Evolutionary conservation across 2,329 filamentous ascomycete genomes (phyloP).

Genomic region (Verticillium nubilum): DNA sequence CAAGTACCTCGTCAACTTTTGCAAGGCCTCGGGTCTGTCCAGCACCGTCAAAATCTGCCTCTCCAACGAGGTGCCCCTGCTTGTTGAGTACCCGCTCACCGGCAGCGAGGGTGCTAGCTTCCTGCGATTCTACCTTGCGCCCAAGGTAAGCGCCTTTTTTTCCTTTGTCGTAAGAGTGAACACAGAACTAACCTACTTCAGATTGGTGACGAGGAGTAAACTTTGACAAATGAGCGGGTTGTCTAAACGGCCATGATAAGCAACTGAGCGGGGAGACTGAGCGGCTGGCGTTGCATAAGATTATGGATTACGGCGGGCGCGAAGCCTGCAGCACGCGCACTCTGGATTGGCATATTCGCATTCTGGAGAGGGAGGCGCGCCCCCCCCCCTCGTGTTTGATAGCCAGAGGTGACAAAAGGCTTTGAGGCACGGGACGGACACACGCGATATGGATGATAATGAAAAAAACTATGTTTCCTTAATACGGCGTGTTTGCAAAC

Average conservation of each 20-base stretch:
- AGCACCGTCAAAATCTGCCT: constrained; percentile 83
- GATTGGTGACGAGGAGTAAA: constrained; percentile 35
- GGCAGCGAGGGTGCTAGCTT: constrained; percentile 63
- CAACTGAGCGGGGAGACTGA: not conserved
- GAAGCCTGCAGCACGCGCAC: not conserved
- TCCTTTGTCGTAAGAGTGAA: not conserved
- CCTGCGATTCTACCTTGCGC: constrained; percentile 94
- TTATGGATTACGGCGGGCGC: not conserved
- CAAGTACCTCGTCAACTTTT: constrained; percentile 99
- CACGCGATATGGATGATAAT: constrained; percentile 2
- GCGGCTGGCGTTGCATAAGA: not conserved
- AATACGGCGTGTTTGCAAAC: not conserved
- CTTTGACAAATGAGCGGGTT: constrained; percentile 1
- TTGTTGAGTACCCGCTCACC: constrained; percentile 83
- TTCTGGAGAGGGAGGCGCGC: not conserved
- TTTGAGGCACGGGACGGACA: not conserved
- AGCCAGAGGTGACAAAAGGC: not conserved
- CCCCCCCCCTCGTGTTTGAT: not conserved
- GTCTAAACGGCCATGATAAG: constrained; percentile 11
- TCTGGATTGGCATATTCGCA: not conserved
- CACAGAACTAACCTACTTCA: constrained; percentile 11
- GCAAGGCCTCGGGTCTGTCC: constrained; percentile 89
- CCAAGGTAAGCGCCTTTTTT: constrained; percentile 64
- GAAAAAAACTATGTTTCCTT: not conserved
- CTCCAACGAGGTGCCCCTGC: constrained; percentile 90